A percentile compares a stretch with the other conserved stretches of the same genome.
Conservation (phyloP, 257 asterid genomes). For the Nicotiana knightiana region DNA sequence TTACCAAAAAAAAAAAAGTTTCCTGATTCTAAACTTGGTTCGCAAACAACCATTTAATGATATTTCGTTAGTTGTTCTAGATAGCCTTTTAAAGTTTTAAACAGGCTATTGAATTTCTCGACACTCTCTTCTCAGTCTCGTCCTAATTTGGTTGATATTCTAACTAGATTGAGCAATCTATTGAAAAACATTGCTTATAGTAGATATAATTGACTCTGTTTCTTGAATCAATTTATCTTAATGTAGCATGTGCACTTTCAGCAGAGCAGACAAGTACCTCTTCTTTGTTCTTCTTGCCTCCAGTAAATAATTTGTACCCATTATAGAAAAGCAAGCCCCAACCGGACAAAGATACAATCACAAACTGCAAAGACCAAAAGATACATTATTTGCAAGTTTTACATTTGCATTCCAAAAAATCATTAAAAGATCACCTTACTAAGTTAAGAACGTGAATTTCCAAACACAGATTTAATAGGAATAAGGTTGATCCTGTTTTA, state of each 20-base stretch:
- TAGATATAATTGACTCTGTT: background rate
- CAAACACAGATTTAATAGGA: background rate
- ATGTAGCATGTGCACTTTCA: background rate
- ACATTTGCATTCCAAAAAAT: background rate
- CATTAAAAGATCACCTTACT: background rate
- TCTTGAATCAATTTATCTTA: background rate
- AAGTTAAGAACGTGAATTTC: background rate
- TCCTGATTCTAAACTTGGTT: background rate
- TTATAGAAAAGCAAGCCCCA: slow-evolving; percentile 62
- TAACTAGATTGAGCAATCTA: background rate
- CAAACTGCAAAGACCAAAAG: slow-evolving; percentile 54
- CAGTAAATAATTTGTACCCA: slow-evolving; percentile 54
- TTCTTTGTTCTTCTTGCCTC: slow-evolving; percentile 62
- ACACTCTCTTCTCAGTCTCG: background rate
- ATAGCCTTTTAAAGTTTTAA: background rate
- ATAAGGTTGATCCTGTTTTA: background rate
- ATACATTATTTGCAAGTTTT: background rate
- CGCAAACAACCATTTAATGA: background rate
- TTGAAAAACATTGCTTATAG: background rate
- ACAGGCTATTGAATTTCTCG: background rate
- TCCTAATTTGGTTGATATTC: background rate
- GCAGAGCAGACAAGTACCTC: slow-evolving; percentile 39
- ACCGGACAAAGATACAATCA: slow-evolving; percentile 72
- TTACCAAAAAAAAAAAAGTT: background rate
- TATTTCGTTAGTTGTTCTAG: background rate